phyloP scores from a whole-genome alignment of 108 stramenopile genomes.

The Chaetoceros muelleri region DNA sequence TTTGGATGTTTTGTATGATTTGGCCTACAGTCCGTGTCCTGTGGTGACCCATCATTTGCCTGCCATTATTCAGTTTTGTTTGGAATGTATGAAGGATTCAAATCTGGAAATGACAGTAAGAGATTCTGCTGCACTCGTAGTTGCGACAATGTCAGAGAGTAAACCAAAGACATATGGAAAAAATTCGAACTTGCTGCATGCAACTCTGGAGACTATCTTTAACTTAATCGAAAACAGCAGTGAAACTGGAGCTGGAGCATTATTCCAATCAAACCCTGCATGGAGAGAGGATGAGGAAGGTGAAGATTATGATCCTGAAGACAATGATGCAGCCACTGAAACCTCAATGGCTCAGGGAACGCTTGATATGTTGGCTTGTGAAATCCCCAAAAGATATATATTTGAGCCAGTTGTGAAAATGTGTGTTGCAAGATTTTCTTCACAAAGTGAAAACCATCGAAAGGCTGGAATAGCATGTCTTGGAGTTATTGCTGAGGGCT shows the following conservation, averaged over 20 bases:
- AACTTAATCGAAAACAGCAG: slow-evolving; percentile 79
- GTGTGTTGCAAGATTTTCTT: slow-evolving; percentile 69
- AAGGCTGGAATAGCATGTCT: slow-evolving; percentile 94
- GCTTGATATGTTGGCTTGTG: slow-evolving; percentile 92
- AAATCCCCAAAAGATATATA: slow-evolving; percentile 91
- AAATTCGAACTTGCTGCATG: slow-evolving; percentile 46
- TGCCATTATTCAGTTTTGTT: slow-evolving; percentile 53
- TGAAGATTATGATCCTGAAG: slow-evolving; percentile 51
- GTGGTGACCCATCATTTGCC: slow-evolving; percentile 43
- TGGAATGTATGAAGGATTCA: slow-evolving; percentile 45
- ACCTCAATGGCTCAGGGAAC: slow-evolving; percentile 93
- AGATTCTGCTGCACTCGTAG: slow-evolving; percentile 83
- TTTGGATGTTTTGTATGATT: slow-evolving; percentile 85
- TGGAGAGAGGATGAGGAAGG: slow-evolving; percentile 75
- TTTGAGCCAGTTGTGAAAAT: slow-evolving; percentile 80
- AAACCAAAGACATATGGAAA: slow-evolving; percentile 90
- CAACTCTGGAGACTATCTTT: slow-evolving; percentile 74
- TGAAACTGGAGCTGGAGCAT: slow-evolving; percentile 85
- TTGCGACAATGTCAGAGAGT: slow-evolving; percentile 85
- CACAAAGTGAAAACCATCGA: slow-evolving; percentile 60
- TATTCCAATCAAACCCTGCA: slow-evolving; percentile 85
- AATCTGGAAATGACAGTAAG: slow-evolving; percentile 76
- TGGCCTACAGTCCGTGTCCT: slow-evolving; percentile 52
- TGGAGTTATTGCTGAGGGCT: slow-evolving; percentile 95
- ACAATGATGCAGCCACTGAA: slow-evolving; percentile 72